Base-by-base conservation (phyloP, 352 stramenopile genomes). In the Pythium scleroteichum region DNA sequence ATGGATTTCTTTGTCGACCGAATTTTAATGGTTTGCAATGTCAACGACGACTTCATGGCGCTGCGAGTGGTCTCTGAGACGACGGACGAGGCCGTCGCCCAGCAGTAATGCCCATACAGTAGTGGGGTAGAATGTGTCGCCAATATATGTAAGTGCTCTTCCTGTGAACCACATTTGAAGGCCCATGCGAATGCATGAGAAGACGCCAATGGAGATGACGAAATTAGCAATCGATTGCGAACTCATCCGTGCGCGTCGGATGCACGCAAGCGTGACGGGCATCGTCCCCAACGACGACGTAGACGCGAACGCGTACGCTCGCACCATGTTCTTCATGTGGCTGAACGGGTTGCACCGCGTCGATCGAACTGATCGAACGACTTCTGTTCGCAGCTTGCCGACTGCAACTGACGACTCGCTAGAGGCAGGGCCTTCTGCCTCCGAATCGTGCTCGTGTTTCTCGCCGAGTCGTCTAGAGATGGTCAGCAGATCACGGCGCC, bases 21-120 rank as follows among this genome's bases (percentile, higher is more conserved):
- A 40, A 62, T 92, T 17, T 62, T 64, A 14, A 82, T 78, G 0
- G 66, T 87, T 50, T 85, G 80, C 65, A 88, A 92, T 46, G 79
- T 92, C 12, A 87, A 87, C 48, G 82, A 88, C 44, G 82, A 90
- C 62, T 78, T 87, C 53, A 85, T 90, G 73, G 80, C 78, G 35
- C 72, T 90, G 32, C 85, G 87, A 55, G 64, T 87, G 27, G 85
- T 90, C 38, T 76, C 80, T 7, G 78, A 88, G 44, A 87, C 75
- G 59, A 88, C 80, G 22, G 76, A 90, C 45, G 76, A 88, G 58
- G 88, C 78, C 16, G 72, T 87, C 32, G 69, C 76, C 42, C 66
- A 72, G 12, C 68, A 85, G 35, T 68, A 81, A 7, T 62, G 52
- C 65, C 71, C 12, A 53, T 48, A 33, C 59, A 32, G 19, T 33